A percentile compares a stretch with the other conserved stretches of the same genome.
Conservation (phyloP, 768 basidiomycete genomes). For the Russula sp. region DNA sequence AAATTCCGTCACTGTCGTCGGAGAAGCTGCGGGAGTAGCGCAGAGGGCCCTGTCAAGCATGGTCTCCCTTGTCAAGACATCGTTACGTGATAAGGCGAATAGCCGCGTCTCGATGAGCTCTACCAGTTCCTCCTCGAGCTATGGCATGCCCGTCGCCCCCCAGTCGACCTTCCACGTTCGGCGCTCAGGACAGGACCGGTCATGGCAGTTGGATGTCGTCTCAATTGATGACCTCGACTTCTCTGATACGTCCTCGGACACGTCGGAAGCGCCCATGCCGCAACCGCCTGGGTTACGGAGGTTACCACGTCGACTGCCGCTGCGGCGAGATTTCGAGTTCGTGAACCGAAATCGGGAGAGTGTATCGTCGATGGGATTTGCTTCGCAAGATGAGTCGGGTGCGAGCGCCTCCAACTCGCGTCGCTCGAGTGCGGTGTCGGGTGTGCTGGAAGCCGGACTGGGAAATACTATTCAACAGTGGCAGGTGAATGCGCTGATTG, state of each 20-base stretch:
- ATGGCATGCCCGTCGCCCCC: constrained; percentile 26
- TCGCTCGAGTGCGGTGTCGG: constrained; percentile 42
- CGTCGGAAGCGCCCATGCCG: constrained; percentile 39
- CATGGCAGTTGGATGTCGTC: constrained; percentile 67
- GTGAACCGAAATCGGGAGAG: constrained; percentile 63
- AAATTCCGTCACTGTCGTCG: neutral
- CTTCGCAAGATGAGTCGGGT: constrained; percentile 52
- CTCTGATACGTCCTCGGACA: constrained; percentile 71
- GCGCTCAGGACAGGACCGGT: constrained; percentile 41
- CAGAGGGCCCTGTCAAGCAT: neutral
- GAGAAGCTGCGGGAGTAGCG: neutral
- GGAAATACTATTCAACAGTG: constrained; percentile 65
- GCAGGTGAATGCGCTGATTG: constrained; percentile 78
- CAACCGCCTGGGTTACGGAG: constrained; percentile 48
- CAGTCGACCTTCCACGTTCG: constrained; percentile 19
- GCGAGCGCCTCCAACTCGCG: constrained; percentile 53
- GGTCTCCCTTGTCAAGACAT: neutral
- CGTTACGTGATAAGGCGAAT: constrained; percentile 11
- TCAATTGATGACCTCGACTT: constrained; percentile 78
- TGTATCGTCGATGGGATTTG: constrained; percentile 76
- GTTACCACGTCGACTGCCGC: constrained; percentile 58
- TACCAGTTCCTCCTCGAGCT: constrained; percentile 31
- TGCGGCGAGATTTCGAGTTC: constrained; percentile 79
- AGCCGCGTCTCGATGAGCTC: constrained; percentile 23
- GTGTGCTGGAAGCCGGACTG: constrained; percentile 38